Evolutionary conservation across 2,329 filamentous ascomycete genomes (phyloP).

Genomic region (Phaeoacremonium minimum): DNA sequence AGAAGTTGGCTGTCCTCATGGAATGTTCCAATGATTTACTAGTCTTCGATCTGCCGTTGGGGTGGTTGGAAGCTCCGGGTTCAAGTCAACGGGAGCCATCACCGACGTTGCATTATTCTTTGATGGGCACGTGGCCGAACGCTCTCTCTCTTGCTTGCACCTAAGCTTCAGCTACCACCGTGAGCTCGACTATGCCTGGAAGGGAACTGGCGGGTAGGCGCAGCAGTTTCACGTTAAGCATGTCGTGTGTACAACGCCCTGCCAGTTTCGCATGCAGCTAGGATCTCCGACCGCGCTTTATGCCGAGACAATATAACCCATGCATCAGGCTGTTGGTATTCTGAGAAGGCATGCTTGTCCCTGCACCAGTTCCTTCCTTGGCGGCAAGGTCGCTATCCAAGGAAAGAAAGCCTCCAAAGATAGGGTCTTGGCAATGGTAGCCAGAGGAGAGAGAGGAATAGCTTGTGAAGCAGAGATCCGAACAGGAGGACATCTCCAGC

Average conservation of each 20-base stretch:
- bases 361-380: too few species aligned
- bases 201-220: too few species aligned
- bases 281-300: constrained; percentile 1
- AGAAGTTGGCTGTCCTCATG: too few species aligned
- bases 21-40: too few species aligned
- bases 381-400: neutral
- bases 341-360: too few species aligned
- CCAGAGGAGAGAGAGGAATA: neutral
- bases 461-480: neutral
- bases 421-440: neutral
- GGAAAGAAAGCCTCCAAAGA: neutral
- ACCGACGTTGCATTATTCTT: too few species aligned
- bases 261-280: constrained; percentile 1
- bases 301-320: constrained; percentile 1
- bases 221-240: constrained; percentile 2
- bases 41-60: constrained; percentile 12
- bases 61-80: too few species aligned
- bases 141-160: neutral
- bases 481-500: neutral
- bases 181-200: neutral
- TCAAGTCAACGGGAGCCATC: neutral
- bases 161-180: neutral
- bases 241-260: neutral
- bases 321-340: neutral
- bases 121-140: neutral